Conservation (phyloP, 2,329 filamentous ascomycete species). For the Fusarium irregulare region DNA sequence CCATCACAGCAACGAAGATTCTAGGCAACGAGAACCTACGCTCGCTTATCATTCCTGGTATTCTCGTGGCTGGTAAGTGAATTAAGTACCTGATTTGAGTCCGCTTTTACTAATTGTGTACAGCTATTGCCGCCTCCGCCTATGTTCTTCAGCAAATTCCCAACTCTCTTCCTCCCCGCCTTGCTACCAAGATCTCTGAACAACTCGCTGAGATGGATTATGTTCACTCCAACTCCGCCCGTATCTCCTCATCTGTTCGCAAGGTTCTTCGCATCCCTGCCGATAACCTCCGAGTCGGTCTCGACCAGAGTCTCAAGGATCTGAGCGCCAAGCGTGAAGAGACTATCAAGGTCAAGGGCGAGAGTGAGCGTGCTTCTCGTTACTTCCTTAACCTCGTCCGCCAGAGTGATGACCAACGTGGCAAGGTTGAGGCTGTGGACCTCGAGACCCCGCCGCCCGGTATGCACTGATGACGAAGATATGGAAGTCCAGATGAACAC, state of each 20-base stretch:
- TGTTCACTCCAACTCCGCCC: conserved; percentile 85
- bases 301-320: conserved; percentile 88
- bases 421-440: conserved; percentile 63
- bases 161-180: conserved; percentile 84
- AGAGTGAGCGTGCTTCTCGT: conserved; percentile 87
- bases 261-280: conserved; percentile 90
- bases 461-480: conserved; percentile 42
- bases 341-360: conserved; percentile 80
- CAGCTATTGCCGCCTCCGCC: conserved; percentile 78
- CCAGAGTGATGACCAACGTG: conserved; percentile 66
- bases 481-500: conserved; percentile 23
- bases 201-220: conserved; percentile 89
- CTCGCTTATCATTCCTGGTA: conserved; percentile 81
- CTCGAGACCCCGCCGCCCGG: conserved; percentile 64
- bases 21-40: conserved; percentile 84
- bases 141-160: conserved; percentile 91
- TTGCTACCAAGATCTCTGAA: conserved; percentile 84
- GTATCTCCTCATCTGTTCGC: conserved; percentile 87
- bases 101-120: conserved; percentile 31
- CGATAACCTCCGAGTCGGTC: conserved; percentile 83
- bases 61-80: conserved; percentile 79
- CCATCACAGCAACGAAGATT: conserved; percentile 81
- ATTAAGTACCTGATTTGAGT: not conserved
- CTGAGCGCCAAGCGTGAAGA: conserved; percentile 82
- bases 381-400: conserved; percentile 90